Evolutionary conservation across 495 filamentous ascomycete genomes (phyloP), one percentile per base, ranked within the genome.

Genomic region (Trichoderma virens): DNA sequence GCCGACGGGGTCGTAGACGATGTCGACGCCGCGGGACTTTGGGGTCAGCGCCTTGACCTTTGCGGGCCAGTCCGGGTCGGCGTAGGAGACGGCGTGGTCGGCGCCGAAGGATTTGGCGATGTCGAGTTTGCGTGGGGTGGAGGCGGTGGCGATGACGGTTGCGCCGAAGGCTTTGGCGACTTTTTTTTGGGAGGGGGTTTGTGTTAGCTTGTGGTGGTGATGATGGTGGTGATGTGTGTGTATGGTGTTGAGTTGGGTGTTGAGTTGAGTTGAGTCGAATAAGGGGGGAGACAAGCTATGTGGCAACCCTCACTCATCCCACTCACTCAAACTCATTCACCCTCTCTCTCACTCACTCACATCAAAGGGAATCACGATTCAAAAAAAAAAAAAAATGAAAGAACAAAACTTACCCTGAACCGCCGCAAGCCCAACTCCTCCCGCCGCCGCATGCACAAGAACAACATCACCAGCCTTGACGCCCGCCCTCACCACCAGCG

Each of bases 131-230:
- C 84, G 83, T 68, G 81, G 67, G 5, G 88, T 89, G 2, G 91
- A 89, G 0, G 92, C 93, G 0, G 91, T 96, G 23, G 93, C 93
- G 65, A 98, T 87, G 2, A 98, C 93, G 3, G 82, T 91, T 6
- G 93, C 93, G 2, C 93, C 93, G 63, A 86, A 86, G 0, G 92
- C 93, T 74, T 97, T 97, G 6, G 93, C 93, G 51, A 97, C 75
- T 47, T 43, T 43, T 35, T 35, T 35, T 35, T 5, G 11, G 11
- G 32, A 5, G 11, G 39, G 2, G 14, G 14, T 2, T 45, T 45
- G 43, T 25, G 43, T 47, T 25, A 47, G 43, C 20, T 47, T 4
- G 32, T 4, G 11, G 32, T 35, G 5, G 2, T 45, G 41, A 6
- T n/a, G 14, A 16, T n/a, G n/a, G 14, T 16, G 41, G 2, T 16